Evolutionary conservation across 2,329 filamentous ascomycete species (phyloP).

Genomic region (Hypoxylon sp.): DNA sequence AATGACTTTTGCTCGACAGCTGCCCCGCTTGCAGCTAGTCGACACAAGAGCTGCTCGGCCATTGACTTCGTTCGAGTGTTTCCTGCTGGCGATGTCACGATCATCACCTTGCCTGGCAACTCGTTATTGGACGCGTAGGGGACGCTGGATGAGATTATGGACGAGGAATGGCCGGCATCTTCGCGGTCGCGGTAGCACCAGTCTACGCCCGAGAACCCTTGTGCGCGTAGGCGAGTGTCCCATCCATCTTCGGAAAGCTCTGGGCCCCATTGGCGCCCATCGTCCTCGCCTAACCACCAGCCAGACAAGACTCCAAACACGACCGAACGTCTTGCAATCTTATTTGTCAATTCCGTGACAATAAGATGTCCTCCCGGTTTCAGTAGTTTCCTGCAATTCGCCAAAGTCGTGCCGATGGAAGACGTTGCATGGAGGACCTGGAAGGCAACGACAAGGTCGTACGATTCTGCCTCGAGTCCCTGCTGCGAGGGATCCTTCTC

Average conservation of each 20-base stretch:
- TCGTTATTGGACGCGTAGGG: constrained; percentile 32
- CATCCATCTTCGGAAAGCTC: constrained; percentile 41
- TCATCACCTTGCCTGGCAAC: constrained; percentile 38
- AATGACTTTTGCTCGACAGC: constrained; percentile 37
- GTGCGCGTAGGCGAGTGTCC: constrained; percentile 40
- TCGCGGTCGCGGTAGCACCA: constrained; percentile 42
- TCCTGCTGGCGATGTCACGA: constrained; percentile 36
- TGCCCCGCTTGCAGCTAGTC: constrained; percentile 31
- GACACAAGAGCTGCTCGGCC: constrained; percentile 32
- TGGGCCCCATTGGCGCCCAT: constrained; percentile 41
- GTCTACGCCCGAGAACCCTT: constrained; percentile 42
- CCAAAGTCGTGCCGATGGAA: constrained; percentile 40
- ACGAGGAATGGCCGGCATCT: constrained; percentile 41
- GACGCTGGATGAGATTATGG: constrained; percentile 39
- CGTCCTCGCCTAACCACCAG: constrained; percentile 46
- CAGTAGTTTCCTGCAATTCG: constrained; percentile 41
- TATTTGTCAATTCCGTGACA: constrained; percentile 42
- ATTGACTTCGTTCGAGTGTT: constrained; percentile 32
- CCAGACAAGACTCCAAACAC: constrained; percentile 45
- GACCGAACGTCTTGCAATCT: constrained; percentile 42
- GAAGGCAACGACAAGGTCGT: constrained; percentile 46
- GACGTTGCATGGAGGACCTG: constrained; percentile 46
- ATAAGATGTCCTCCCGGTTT: constrained; percentile 46
- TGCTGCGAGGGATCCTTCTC: constrained; percentile 39
- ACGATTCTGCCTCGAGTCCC: constrained; percentile 42